These are phyloP conservation scores for Trichocomaceae sp. DNA, from an alignment of 2,329 filamentous ascomycete genomes.

Conservation along the genomic window DNA sequence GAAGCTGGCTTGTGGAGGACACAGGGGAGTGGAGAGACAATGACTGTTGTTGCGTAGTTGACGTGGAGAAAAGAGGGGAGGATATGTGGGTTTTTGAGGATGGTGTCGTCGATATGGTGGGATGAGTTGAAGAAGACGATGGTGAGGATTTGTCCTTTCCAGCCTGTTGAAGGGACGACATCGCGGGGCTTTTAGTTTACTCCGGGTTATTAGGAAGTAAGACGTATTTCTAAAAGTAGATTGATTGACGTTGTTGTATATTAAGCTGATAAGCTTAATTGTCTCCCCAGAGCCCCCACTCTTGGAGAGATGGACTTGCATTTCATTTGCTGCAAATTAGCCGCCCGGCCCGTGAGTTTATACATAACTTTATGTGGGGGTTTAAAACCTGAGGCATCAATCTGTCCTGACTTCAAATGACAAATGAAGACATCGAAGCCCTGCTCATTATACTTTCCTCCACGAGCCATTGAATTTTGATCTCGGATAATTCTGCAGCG, in stretches of 20 bases:
- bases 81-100: slow-evolving; percentile 1
- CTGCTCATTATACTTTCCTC: no score
- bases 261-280: neutral
- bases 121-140: neutral
- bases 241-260: neutral
- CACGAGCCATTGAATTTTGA: no score
- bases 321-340: neutral
- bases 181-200: neutral
- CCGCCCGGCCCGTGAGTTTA: neutral
- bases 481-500: no score
- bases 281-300: neutral
- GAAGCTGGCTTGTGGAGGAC: neutral
- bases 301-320: neutral
- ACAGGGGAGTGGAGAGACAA: slow-evolving; percentile 19
- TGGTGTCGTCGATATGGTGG: neutral
- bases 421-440: no score
- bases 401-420: neutral
- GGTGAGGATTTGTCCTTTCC: neutral
- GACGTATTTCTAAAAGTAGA: neutral
- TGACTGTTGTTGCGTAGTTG: slow-evolving; percentile 1
- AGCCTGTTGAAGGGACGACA: neutral
- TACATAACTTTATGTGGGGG: no score
- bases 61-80: slow-evolving; percentile 1
- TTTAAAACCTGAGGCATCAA: neutral
- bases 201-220: neutral